These are phyloP conservation scores for Thalassiosira profunda DNA, from an alignment of 108 stramenopile genomes.

Conservation along the genomic window DNA sequence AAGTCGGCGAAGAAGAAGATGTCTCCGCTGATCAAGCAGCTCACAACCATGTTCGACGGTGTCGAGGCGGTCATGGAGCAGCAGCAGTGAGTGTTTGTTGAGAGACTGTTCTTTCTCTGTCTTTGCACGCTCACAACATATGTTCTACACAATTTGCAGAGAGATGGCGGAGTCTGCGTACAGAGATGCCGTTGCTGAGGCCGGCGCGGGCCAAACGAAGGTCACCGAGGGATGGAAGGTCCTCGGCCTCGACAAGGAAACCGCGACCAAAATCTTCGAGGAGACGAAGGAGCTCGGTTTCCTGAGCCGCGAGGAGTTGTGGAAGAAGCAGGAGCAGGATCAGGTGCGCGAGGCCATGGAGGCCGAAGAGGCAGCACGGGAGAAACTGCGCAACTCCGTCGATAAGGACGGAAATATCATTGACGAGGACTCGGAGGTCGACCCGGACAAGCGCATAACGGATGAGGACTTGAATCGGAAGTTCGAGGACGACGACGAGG, in stretches of 20 bases:
- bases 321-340: slow-evolving; percentile 10
- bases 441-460: slow-evolving; percentile 20
- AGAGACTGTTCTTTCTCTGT: neutral
- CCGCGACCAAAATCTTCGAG: slow-evolving; percentile 69
- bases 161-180: slow-evolving; percentile 88
- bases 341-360: slow-evolving; percentile 56
- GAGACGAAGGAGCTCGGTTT: slow-evolving; percentile 74
- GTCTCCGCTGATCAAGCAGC: slow-evolving; percentile 22
- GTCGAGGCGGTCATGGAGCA: slow-evolving; percentile 16
- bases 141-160: slow-evolving; percentile 29
- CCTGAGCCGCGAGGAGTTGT: slow-evolving; percentile 44
- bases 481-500: slow-evolving; percentile 44
- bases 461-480: slow-evolving; percentile 41
- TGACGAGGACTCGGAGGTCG: slow-evolving; percentile 46
- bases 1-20: slow-evolving; percentile 35
- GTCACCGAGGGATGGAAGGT: slow-evolving; percentile 86
- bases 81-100: slow-evolving; percentile 56
- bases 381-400: slow-evolving; percentile 52
- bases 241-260: slow-evolving; percentile 80
- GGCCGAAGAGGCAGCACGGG: slow-evolving; percentile 48
- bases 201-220: slow-evolving; percentile 62
- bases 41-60: slow-evolving; percentile 19
- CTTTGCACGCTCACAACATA: neutral
- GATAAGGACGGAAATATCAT: slow-evolving; percentile 60
- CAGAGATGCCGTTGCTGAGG: slow-evolving; percentile 61